Evolutionary conservation across 169 alveolate species (phyloP), one percentile per base, ranked within the genome.

Genomic region (Plasmodium fragile): DNA sequence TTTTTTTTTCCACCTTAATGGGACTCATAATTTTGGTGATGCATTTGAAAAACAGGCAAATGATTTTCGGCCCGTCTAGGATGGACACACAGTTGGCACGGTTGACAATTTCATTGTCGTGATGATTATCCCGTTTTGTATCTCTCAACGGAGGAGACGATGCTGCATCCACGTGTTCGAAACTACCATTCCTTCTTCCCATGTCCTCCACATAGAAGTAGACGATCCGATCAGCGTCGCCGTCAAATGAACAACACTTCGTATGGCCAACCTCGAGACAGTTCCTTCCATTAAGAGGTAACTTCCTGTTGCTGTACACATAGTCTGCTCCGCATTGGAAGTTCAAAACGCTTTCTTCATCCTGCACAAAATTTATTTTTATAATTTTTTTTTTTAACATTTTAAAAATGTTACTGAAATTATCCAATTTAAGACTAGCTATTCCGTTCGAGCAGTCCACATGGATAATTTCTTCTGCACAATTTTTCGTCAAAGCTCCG

Each of bases 191-290:
- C 10, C 65, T 59, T 30, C 65, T 59, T 30, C 16, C 32, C 16
- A 28, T 30, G 22, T 83, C 25, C 5, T 55, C 28, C 11, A 95
- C 73, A 77, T 55, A 83, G 71, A 91, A 96, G 92, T 96, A 96
- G 32, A 95, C 36, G 13, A 96, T 39, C 18, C 97, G 49, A 36
- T 96, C 97, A 16, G 95, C 96, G 25, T 96, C 97, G 3, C 97
- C 97, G 78, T 96, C 97, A 39, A 96, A 96, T 10, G 96, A 55
- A 52, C 96, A 94, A 70, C 69, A 95, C 72, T 96, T 84, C 43
- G 78, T 25, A n/a, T 79, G 70, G 2, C n/a, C 34, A 4, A 39
- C 36, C 18, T 34, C 22, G 0, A 65, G 4, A 28, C 83, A 77
- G 10, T 59, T 59, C 36, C 10, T 18, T 16, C 45, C 8, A 90